These are phyloP conservation scores for Camelina hispida DNA, from an alignment of 345 rosid genomes.

Conservation along the genomic window DNA sequence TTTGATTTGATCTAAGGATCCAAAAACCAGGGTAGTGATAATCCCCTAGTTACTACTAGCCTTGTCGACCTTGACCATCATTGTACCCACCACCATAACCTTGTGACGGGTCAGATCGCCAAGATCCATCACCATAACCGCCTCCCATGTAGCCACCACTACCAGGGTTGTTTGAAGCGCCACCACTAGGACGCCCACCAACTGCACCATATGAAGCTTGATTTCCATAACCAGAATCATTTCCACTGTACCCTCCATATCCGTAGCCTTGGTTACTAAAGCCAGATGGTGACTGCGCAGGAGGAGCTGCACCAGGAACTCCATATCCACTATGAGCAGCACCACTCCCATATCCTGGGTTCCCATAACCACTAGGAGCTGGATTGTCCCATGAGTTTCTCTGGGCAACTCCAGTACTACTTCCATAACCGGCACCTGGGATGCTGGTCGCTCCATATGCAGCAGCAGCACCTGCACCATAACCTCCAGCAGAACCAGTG, in stretches of 20 bases:
- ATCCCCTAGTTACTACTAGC: conserved; percentile 49
- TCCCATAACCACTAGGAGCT: conserved; percentile 78
- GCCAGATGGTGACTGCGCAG: conserved; percentile 74
- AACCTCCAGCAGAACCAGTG: conserved; percentile 63
- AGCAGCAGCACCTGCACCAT: conserved; percentile 66
- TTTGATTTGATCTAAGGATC: conserved; percentile 50
- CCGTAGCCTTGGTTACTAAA: conserved; percentile 83
- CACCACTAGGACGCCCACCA: conserved; percentile 57
- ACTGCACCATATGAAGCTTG: conserved; percentile 69
- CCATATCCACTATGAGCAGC: conserved; percentile 64
- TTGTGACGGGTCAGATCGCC: conserved; percentile 77
- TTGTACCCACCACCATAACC: conserved; percentile 71
- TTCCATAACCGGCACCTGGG: conserved; percentile 36
- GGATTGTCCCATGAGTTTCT: conserved; percentile 82
- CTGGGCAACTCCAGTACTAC: conserved; percentile 26
- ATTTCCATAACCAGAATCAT: conserved; percentile 72
- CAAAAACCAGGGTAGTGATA: conserved; percentile 29
- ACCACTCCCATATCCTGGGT: conserved; percentile 73
- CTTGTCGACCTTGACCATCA: conserved; percentile 68
- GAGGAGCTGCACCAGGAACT: conserved; percentile 57
- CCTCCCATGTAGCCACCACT: conserved; percentile 66
- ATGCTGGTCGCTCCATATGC: conserved; percentile 38
- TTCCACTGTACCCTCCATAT: conserved; percentile 71
- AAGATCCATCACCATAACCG: conserved; percentile 69
- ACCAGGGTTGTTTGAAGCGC: conserved; percentile 41